Base-by-base conservation (phyloP, 345 rosid species). In the Gossypium bickii region DNA sequence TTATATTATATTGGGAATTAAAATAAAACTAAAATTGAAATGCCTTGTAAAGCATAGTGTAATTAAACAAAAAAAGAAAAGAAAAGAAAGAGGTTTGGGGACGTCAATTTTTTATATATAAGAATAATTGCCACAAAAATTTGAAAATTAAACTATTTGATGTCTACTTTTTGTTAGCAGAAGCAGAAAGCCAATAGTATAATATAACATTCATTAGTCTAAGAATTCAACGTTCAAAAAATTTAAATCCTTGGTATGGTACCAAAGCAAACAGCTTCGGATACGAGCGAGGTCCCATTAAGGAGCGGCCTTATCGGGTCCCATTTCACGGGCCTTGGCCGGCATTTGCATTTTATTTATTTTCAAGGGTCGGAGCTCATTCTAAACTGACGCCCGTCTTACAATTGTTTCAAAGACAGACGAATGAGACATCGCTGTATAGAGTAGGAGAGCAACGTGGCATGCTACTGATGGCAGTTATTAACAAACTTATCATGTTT, bases 281-380 rank as follows among this genome's bases (percentile, higher is more conserved):
- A 65, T 13, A 80, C 56, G 22, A 17, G 29, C 16, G 70, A 20
- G 80, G 77, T 34, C 81, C 87, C 85, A 73, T 48, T 72, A 13
- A 73, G 87, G 89, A 64, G 87, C 84, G 82, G 57, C 60, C 55
- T 78, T 63, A 9, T 8, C 0, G 79, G 89, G 86, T 71, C 85
- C 91, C 85, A 78, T 81, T n/a, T 67, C 86, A 80, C 81, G 81
- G 80, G 81, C 74, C 59, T 71, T 75, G 72, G 83, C 80, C 62
- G 67, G 53, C 75, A 17, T 67, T 71, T 72, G 11, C 41, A 51
- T 71, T 25, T 16, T 52, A 52, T 52, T 12, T 49, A 57, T 53
- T 60, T 51, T 9, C 43, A 18, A 11, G 34, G 13, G 0, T 34
- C 2, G 7, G 61, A 47, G 76, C 24, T 64, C 1, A 6, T 13